phyloP scores from a whole-genome alignment of 345 rosid species.

The Gossypium thurberi region DNA sequence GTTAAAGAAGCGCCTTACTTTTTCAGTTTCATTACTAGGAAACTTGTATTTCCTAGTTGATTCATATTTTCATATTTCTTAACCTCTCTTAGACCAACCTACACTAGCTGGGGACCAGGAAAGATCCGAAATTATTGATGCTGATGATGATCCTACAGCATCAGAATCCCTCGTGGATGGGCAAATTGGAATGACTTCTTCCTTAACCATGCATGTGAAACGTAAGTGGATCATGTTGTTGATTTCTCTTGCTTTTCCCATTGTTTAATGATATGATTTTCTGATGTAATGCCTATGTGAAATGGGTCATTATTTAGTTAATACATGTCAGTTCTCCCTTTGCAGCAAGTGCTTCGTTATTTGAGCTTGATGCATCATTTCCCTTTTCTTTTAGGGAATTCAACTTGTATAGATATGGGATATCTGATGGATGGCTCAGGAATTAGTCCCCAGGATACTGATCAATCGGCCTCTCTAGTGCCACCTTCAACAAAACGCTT shows the following conservation, averaged over 20 bases:
- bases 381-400: conserved; percentile 27
- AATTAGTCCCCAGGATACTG: conserved; percentile 26
- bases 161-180: conserved; percentile 21
- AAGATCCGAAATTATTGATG: conserved; percentile 24
- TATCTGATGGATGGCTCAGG: conserved; percentile 28
- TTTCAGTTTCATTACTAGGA: conserved; percentile 7
- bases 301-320: background rate
- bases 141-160: conserved; percentile 19
- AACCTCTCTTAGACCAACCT: conserved; percentile 36
- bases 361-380: conserved; percentile 6
- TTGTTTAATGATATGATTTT: background rate
- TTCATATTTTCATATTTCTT: conserved; percentile 25
- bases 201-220: conserved; percentile 27
- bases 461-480: conserved; percentile 27
- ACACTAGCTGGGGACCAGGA: conserved; percentile 25
- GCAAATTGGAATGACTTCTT: conserved; percentile 16
- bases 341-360: background rate
- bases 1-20: background rate
- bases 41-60: conserved; percentile 2
- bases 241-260: background rate
- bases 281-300: background rate
- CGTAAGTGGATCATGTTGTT: conserved; percentile 23
- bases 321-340: background rate
- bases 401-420: conserved; percentile 17
- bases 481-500: conserved; percentile 46